A percentile compares a stretch with the other conserved stretches of the same genome.
Evolutionary conservation across 2,329 filamentous ascomycete species (phyloP).

Genomic region (Cladobotryum protrusum): DNA sequence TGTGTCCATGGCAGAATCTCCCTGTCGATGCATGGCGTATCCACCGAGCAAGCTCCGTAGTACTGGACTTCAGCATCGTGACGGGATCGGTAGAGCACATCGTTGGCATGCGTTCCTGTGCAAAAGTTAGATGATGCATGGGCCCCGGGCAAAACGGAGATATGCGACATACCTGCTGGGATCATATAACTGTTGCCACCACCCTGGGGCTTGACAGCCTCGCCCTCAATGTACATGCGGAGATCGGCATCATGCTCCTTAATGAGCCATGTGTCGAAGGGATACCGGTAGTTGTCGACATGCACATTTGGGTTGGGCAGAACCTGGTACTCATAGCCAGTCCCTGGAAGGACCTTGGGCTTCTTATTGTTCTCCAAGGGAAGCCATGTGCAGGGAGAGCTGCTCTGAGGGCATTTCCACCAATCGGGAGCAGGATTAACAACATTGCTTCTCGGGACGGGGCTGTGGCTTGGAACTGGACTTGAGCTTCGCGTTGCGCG

Average conservation of each 20-base stretch:
- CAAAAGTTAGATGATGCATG: not conserved
- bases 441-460: not conserved
- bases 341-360: not conserved
- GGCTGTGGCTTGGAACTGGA: not conserved
- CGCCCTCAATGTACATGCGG: not conserved
- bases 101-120: conserved; percentile 1
- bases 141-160: not conserved
- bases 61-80: not conserved
- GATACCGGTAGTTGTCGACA: not conserved
- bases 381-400: conserved; percentile 3
- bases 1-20: conserved; percentile 1
- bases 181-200: conserved; percentile 1
- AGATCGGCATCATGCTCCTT: not conserved
- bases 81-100: not conserved
- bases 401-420: not conserved
- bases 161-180: not conserved
- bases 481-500: not conserved
- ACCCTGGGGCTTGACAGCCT: not conserved
- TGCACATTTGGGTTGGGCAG: conserved; percentile 3
- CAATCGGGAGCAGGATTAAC: not conserved
- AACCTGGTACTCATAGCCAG: not conserved
- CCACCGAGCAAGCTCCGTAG: conserved; percentile 1
- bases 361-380: not conserved
- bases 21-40: not conserved
- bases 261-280: conserved; percentile 4